phyloP scores from a whole-genome alignment of 305 asterid genomes.

The Fraxinus paxiana region DNA sequence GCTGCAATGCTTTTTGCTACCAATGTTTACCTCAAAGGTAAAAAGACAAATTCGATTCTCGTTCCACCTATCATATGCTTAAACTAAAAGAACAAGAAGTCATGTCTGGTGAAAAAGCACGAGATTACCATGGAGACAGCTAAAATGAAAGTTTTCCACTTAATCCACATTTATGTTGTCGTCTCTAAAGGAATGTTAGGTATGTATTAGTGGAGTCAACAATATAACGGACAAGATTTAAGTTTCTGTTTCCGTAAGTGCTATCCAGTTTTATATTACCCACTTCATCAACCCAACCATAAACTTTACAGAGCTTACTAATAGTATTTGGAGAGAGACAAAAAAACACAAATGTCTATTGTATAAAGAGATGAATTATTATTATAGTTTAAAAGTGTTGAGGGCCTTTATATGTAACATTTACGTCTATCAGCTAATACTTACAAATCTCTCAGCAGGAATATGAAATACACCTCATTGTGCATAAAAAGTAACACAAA shows the following conservation, averaged over 20 bases:
- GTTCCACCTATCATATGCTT: neutral
- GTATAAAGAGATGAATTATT: neutral
- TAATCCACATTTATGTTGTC: neutral
- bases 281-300: neutral
- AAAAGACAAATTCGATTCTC: neutral
- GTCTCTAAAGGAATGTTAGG: neutral
- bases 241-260: neutral
- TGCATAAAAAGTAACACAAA: slow-evolving; percentile 11
- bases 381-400: neutral
- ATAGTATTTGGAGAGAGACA: neutral
- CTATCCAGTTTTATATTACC: neutral
- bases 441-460: neutral
- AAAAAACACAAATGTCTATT: neutral
- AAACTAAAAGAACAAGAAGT: neutral
- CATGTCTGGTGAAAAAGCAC: neutral
- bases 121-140: neutral
- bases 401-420: neutral
- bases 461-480: neutral
- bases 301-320: neutral
- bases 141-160: neutral
- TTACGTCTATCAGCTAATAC: neutral
- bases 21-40: neutral
- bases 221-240: neutral
- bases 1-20: neutral
- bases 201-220: neutral